Percentiles rank a stretch among this genome's conserved stretches.
phyloP scores from a whole-genome alignment of 2,329 filamentous ascomycete genomes.

The Phialophora verrucosa region DNA sequence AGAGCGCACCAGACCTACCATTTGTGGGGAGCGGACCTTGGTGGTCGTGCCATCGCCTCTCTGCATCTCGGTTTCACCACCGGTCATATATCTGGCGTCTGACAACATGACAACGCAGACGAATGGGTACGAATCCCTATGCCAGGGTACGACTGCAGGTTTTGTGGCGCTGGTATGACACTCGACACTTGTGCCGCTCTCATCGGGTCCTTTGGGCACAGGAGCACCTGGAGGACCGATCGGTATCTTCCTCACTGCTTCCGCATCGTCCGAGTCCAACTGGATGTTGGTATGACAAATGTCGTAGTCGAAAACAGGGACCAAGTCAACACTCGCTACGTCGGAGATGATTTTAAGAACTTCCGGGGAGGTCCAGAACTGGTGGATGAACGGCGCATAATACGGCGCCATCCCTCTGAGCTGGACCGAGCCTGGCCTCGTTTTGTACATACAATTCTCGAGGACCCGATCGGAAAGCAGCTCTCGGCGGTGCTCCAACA shows the following conservation, averaged over 20 bases:
- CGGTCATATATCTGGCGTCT: constrained; percentile 54
- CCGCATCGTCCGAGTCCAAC: constrained; percentile 40
- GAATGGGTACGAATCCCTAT: constrained; percentile 46
- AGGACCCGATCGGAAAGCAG: constrained; percentile 62
- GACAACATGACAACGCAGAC: constrained; percentile 42
- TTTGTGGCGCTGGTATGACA: constrained; percentile 35
- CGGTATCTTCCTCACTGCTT: constrained; percentile 20
- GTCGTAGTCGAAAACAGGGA: constrained; percentile 62
- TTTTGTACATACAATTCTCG: constrained; percentile 60
- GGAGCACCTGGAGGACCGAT: constrained; percentile 33
- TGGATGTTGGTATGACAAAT: constrained; percentile 64
- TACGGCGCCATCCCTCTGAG: constrained; percentile 60
- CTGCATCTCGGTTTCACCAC: constrained; percentile 64
- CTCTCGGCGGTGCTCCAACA: constrained; percentile 64
- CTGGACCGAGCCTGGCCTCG: constrained; percentile 58
- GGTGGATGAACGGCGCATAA: constrained; percentile 66
- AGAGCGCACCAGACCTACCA: constrained; percentile 42
- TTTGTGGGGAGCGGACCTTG: constrained; percentile 51
- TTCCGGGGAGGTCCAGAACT: constrained; percentile 61
- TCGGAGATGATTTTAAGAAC: constrained; percentile 60
- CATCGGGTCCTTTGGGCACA: neutral
- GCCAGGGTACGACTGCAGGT: constrained; percentile 52
- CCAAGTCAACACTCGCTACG: constrained; percentile 62
- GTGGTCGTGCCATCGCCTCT: constrained; percentile 56
- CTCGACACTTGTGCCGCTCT: neutral